Evolutionary conservation across 2,329 filamentous ascomycete species (phyloP), one percentile per base, ranked within the genome.

Genomic region (Sporothrix luriei): DNA sequence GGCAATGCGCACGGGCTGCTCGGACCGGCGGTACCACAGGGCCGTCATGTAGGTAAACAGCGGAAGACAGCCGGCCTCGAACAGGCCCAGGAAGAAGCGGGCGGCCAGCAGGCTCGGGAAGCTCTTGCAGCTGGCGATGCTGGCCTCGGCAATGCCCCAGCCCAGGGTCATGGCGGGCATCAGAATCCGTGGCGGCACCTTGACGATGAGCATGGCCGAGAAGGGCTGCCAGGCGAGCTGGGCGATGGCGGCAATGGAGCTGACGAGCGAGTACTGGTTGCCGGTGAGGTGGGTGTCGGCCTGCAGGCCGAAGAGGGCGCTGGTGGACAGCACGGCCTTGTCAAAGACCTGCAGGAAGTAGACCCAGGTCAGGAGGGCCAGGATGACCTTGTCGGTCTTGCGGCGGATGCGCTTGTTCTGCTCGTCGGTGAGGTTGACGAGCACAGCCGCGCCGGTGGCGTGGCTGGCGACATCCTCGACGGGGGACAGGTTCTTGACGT

Each of bases 1-100:
- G 0, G 87, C 87, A 3, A 90, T 83, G 0, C 89, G 82, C 33
- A 88, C 76, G 0, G 88, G 87, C 76, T 91, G 88, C 74, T 91
- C 87, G 52, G 78, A 77, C 1, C 80, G 76, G 1, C 80, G 75
- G 73, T 85, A 84, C 78, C 82, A 85, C 75, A 83, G 80, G 4
- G 78, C 78, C 0, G 82, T 84, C 69, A 84, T 80, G 74, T 84
- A 77, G 19, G 79, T 79, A 71, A 84, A 83, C 0, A 83, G 76
- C 0, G 83, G 83, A 14, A 84, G 76, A 59, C 82, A 77, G 11
- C 77, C 78, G 43, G 77, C 78, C 68, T 79, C 78, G 57, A 79
- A 78, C 10, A 78, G 72, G 13, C 79, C 78, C 4, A 80, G 69
- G 55, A 80, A 75, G 69, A 78, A 78, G 11, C 78, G 75, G 16